These are phyloP conservation scores for Hyphopichia khmerensis DNA, from an alignment of 1,139 yeast genomes.

Conservation along the genomic window DNA sequence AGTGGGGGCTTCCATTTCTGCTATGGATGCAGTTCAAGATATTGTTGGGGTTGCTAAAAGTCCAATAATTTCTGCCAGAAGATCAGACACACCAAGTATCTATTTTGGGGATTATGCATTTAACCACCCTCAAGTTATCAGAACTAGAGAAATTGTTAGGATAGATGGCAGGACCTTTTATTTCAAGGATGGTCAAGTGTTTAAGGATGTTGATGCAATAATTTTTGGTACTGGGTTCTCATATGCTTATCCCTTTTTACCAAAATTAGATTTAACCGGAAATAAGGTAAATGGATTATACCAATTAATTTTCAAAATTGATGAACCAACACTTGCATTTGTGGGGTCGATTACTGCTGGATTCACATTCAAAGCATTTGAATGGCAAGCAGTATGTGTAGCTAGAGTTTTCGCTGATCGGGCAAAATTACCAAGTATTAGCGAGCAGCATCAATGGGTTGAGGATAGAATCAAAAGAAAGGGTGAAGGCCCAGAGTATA, in stretches of 20 bases:
- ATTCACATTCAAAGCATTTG: slow-evolving; percentile 38
- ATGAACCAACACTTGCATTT: slow-evolving; percentile 35
- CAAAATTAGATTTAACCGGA: slow-evolving; percentile 17
- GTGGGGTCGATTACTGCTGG: slow-evolving; percentile 46
- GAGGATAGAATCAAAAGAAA: slow-evolving; percentile 20
- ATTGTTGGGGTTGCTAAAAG: slow-evolving; percentile 30
- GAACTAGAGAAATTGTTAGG: slow-evolving; percentile 28
- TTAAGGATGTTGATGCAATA: slow-evolving; percentile 31
- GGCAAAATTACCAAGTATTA: slow-evolving; percentile 26
- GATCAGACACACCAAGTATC: slow-evolving; percentile 39
- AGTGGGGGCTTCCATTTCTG: slow-evolving; percentile 45
- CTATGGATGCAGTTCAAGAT: slow-evolving; percentile 45
- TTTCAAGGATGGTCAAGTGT: slow-evolving; percentile 28
- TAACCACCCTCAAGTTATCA: slow-evolving; percentile 30
- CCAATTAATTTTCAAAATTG: slow-evolving; percentile 36
- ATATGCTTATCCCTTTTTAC: slow-evolving; percentile 42
- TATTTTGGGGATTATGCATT: slow-evolving; percentile 43
- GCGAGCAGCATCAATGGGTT: slow-evolving; percentile 32
- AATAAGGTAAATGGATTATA: slow-evolving; percentile 27
- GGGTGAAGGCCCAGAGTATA: slow-evolving; percentile 25
- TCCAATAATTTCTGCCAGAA: slow-evolving; percentile 31
- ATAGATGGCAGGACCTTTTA: slow-evolving; percentile 21
- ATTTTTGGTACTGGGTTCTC: slow-evolving; percentile 47
- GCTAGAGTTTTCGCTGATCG: slow-evolving; percentile 33
- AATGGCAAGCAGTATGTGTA: slow-evolving; percentile 40